Evolutionary conservation across 208 protist species (phyloP).

Genomic region (Trypanosoma conorhini): DNA sequence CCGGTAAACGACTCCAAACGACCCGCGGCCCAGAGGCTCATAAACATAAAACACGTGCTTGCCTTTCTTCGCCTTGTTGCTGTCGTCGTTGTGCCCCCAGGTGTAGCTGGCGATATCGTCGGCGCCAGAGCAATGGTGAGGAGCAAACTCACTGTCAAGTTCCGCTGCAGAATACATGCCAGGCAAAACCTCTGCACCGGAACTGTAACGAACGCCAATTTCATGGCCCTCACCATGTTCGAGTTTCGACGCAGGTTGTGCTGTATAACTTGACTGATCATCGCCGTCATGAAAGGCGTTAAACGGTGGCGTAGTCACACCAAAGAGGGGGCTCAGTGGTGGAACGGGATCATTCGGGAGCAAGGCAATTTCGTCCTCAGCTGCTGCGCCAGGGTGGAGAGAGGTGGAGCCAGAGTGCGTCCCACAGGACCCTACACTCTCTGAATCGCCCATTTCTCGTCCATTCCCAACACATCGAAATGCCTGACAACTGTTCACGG

Average conservation of each 20-base stretch:
- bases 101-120: neutral
- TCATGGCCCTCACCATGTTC: neutral
- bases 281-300: no score
- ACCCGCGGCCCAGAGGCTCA: conserved; percentile 21
- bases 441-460: no score
- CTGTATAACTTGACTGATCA: no score
- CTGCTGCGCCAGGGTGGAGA: neutral
- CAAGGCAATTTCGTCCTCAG: neutral
- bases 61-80: neutral
- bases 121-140: neutral
- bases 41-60: conserved; percentile 27
- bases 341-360: neutral
- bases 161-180: conserved; percentile 1
- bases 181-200: neutral
- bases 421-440: neutral
- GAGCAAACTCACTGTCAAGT: no score
- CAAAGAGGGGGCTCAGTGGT: neutral
- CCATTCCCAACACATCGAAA: no score
- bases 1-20: conserved; percentile 27
- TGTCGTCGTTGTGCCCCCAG: neutral
- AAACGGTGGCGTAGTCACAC: neutral
- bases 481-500: no score
- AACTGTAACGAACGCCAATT: neutral
- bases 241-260: no score
- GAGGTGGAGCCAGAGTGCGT: neutral